Percentiles rank a stretch among this genome's conserved stretches.
Evolutionary conservation across 805 yeast genomes (phyloP).

Genomic region (Monosporozyma solicola): DNA sequence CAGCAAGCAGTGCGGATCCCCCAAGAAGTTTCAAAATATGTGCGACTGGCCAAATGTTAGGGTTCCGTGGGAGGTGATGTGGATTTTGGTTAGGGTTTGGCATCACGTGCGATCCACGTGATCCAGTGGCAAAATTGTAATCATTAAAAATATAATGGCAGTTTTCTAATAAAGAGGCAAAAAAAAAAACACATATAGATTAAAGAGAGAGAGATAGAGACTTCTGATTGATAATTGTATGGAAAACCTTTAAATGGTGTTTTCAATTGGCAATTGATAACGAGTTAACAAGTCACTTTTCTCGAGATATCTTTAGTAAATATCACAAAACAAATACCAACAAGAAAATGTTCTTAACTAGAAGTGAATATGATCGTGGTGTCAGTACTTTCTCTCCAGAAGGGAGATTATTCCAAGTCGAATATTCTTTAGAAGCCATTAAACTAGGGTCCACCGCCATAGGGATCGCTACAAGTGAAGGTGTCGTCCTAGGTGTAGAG

Average conservation of each 20-base stretch:
- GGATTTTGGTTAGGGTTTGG: neutral
- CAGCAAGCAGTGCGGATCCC: too few relatives aligned
- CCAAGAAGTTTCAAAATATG: too few relatives aligned
- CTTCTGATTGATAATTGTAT: neutral
- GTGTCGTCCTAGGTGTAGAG: conserved; percentile 93
- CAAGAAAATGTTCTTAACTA: conserved; percentile 77
- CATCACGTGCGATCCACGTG: neutral
- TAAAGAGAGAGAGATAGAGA: neutral
- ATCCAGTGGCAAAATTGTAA: neutral
- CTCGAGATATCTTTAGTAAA: neutral
- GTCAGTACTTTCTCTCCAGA: conserved; percentile 98
- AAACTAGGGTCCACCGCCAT: conserved; percentile 88
- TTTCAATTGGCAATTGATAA: too few relatives aligned
- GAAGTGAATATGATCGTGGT: conserved; percentile 99
- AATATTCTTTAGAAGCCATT: conserved; percentile 94
- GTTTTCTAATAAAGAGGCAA: neutral
- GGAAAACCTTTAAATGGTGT: neutral
- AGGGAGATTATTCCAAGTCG: conserved; percentile 96
- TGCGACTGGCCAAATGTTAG: neutral
- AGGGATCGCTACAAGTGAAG: conserved; percentile 91
- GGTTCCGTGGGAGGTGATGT: neutral
- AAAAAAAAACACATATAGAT: neutral
- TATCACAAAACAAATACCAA: neutral
- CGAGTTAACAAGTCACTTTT: neutral
- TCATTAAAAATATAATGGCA: too few relatives aligned